phyloP scores from a whole-genome alignment of 1,284 basidiomycete species.

The Ganoderma leucocontextum region DNA sequence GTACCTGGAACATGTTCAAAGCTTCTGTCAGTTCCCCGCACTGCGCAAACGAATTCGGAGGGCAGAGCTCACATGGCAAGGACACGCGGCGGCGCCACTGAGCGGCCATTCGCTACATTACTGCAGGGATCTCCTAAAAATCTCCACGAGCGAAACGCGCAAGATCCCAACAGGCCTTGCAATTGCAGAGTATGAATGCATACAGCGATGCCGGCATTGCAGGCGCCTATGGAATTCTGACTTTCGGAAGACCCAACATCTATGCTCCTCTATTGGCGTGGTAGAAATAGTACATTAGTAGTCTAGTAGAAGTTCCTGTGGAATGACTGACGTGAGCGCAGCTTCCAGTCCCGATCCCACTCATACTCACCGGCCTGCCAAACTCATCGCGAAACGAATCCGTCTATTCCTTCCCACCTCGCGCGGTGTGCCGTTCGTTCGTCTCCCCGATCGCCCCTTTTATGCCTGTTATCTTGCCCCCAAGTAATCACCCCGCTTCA shows the following conservation, averaged over 20 bases:
- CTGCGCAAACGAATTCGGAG: slow-evolving; percentile 10
- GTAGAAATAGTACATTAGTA: slow-evolving; percentile 32
- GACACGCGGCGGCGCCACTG: slow-evolving; percentile 20
- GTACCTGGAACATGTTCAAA: not conserved
- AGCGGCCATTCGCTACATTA: not conserved
- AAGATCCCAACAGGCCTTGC: slow-evolving; percentile 3
- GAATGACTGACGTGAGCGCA: slow-evolving; percentile 26
- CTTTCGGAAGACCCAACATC: slow-evolving; percentile 2
- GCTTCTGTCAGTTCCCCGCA: slow-evolving; percentile 6
- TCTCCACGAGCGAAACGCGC: slow-evolving; percentile 4
- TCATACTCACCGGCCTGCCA: slow-evolving; percentile 30
- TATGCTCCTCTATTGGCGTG: slow-evolving; percentile 1
- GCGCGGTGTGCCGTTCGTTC: slow-evolving; percentile 7
- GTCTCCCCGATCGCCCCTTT: not conserved
- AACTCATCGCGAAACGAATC: slow-evolving; percentile 13
- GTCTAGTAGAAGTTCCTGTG: slow-evolving; percentile 27
- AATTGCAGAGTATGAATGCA: not conserved
- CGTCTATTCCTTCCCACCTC: slow-evolving; percentile 29
- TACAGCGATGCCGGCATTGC: not conserved
- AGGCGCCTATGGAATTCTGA: not conserved
- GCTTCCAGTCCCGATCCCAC: slow-evolving; percentile 15
- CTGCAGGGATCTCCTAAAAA: not conserved
- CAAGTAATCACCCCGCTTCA: slow-evolving; percentile 21
- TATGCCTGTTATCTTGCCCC: not conserved
- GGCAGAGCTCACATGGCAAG: slow-evolving; percentile 26